A percentile compares a stretch with the other conserved stretches of the same genome.
phyloP scores from a whole-genome alignment of 2,329 filamentous ascomycete species.

The Phaeosphaeriaceae sp. region DNA sequence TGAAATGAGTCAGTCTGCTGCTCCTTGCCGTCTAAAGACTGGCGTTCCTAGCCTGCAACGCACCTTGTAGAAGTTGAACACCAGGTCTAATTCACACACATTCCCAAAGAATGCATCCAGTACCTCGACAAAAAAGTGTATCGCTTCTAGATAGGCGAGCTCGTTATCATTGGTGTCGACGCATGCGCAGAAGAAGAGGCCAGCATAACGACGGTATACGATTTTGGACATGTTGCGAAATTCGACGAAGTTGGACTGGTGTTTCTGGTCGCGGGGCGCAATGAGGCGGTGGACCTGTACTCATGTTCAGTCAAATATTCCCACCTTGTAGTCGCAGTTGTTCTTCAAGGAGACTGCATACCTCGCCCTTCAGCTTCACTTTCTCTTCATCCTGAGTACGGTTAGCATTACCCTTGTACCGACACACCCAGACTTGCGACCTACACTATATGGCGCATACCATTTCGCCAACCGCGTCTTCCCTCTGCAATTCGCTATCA shows the following conservation, averaged over 20 bases:
- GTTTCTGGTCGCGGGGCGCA: constrained; percentile 96
- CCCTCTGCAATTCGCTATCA: constrained; percentile 65
- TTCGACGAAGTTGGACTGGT: constrained; percentile 99
- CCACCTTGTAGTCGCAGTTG: no score
- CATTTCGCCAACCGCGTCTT: constrained; percentile 98
- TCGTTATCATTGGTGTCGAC: constrained; percentile 99
- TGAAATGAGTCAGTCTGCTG: constrained; percentile 40
- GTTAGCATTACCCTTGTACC: constrained; percentile 20
- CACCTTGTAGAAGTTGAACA: constrained; percentile 75
- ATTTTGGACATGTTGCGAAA: constrained; percentile 87
- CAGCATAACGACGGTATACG: constrained; percentile 95
- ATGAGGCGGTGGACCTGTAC: constrained; percentile 95
- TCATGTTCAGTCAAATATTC: background rate
- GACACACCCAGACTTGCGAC: constrained; percentile 25
- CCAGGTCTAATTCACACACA: constrained; percentile 94
- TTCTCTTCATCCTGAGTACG: constrained; percentile 83
- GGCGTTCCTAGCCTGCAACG: constrained; percentile 27
- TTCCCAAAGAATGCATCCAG: constrained; percentile 99
- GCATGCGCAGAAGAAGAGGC: constrained; percentile 98
- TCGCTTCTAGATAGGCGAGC: constrained; percentile 93
- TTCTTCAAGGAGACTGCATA: constrained; percentile 48
- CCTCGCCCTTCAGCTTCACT: constrained; percentile 98
- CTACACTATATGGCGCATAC: constrained; percentile 92
- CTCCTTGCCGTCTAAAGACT: no score
- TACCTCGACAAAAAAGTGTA: constrained; percentile 99